Base-by-base conservation (phyloP, 2,329 filamentous ascomycete species). In the Neofusicoccum ribis region DNA sequence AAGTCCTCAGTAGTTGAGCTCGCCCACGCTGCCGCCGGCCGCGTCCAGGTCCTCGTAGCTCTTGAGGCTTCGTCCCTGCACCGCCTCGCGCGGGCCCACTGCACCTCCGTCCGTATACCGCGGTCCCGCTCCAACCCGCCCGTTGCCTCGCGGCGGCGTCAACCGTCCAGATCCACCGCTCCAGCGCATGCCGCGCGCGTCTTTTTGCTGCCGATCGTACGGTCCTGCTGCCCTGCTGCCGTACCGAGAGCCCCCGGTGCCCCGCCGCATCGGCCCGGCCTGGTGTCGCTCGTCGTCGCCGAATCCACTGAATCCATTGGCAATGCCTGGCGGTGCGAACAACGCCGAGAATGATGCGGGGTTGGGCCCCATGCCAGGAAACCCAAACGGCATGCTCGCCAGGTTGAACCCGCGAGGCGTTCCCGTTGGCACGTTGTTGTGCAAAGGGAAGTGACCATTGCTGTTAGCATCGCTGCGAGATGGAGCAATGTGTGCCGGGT, bases 11-110 rank as follows among this genome's bases (percentile, higher is more conserved):
- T 98, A 98, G 79, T 98, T 96, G 72, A 98, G 82, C 80, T 97
- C 94, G 34, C 91, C 91, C 46, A 89, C 88, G 46, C 89, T 91
- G 60, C 78, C 77, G 44, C 78, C 79, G 60, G 80, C 81, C n/a
- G 96, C 94, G 80, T 99, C 95, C 27, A 99, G 83, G 75, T 99
- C 95, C 78, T 99, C 96, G 75, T 99, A 99, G 77, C 92, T 97
- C 85, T 96, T 97, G 69, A 99, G 81, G 67, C 91, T 97, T 65
- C 95, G 88, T 5, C 95, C 95, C 70, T 96, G 92, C 0, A 96
- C 93, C 11, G 95, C 94, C 78, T 98, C 93, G 20, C 91, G 87
- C 20, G 95, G 94, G 0, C 93, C 93, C 67, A 93, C 89, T 63
- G 90, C 88, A 27, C 86, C 90, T 44, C 91, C 90, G 56, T 91